Conservation (phyloP, 176 grass and related monocot species). For the Themeda triandra region DNA sequence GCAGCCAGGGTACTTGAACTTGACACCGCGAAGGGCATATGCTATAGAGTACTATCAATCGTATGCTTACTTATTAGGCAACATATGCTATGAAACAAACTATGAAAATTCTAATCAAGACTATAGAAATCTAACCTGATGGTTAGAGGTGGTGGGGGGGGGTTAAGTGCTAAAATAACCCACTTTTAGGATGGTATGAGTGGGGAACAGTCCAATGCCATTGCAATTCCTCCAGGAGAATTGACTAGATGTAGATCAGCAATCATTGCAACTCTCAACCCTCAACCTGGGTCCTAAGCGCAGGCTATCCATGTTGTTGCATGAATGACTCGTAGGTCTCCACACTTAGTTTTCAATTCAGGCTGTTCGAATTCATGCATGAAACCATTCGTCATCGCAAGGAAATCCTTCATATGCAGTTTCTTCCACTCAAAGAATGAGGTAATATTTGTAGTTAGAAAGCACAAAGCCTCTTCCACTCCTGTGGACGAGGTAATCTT, state of each 20-base stretch:
- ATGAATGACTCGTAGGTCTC: constrained; percentile 71
- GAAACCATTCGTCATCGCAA: constrained; percentile 72
- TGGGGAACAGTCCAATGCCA: background rate
- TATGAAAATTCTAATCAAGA: too few relatives aligned
- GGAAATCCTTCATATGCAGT: constrained; percentile 70
- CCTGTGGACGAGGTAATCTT: too few relatives aligned
- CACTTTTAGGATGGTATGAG: too few relatives aligned
- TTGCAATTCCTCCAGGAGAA: constrained; percentile 23
- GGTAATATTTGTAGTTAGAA: background rate
- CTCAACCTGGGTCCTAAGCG: constrained; percentile 37
- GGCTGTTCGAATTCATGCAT: constrained; percentile 45
- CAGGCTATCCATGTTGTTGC: constrained; percentile 50
- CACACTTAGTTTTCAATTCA: constrained; percentile 56
- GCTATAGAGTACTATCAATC: too few relatives aligned
- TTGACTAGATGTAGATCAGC: constrained; percentile 12
- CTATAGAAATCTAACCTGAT: too few relatives aligned
- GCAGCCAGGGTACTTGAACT: too few relatives aligned
- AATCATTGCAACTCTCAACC: background rate
- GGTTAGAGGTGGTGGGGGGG: too few relatives aligned
- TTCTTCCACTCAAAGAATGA: constrained; percentile 61
- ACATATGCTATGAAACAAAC: too few relatives aligned
- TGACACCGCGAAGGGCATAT: too few relatives aligned
- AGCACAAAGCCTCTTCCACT: background rate
- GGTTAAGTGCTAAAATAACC: too few relatives aligned
- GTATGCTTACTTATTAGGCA: too few relatives aligned